A percentile compares a stretch with the other conserved stretches of the same genome.
phyloP scores from a whole-genome alignment of 2,329 filamentous ascomycete genomes.

The Beauveria sp. region DNA sequence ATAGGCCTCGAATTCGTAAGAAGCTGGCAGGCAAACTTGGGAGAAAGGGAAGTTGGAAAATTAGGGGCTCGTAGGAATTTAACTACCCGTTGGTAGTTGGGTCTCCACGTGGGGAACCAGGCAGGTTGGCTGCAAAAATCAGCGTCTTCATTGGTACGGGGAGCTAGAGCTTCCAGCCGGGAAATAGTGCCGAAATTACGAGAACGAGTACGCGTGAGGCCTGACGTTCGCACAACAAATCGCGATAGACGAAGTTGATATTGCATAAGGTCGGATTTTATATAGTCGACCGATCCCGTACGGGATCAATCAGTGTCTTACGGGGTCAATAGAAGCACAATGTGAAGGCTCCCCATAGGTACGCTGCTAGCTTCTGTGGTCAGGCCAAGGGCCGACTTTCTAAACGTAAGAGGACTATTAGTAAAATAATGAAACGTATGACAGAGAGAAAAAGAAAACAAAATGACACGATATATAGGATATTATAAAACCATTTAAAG shows the following conservation, averaged over 20 bases:
- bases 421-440: too few species aligned
- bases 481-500: too few species aligned
- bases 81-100: background rate
- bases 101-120: conserved; percentile 1
- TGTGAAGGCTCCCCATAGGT: too few species aligned
- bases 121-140: background rate
- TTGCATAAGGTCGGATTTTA: background rate
- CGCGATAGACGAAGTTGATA: background rate
- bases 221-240: background rate
- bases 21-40: background rate
- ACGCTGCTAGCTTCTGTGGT: too few species aligned
- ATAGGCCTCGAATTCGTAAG: background rate
- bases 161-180: background rate
- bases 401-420: too few species aligned
- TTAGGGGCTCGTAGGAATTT: background rate
- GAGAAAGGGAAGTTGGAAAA: background rate
- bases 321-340: too few species aligned
- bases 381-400: too few species aligned
- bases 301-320: too few species aligned
- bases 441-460: too few species aligned
- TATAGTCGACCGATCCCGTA: background rate
- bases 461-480: too few species aligned
- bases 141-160: background rate
- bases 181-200: background rate
- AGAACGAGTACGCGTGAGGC: conserved; percentile 3